Evolutionary conservation across 768 basidiomycete species (phyloP), one percentile per base, ranked within the genome.

Genomic region (Leccinum subtestaceum): DNA sequence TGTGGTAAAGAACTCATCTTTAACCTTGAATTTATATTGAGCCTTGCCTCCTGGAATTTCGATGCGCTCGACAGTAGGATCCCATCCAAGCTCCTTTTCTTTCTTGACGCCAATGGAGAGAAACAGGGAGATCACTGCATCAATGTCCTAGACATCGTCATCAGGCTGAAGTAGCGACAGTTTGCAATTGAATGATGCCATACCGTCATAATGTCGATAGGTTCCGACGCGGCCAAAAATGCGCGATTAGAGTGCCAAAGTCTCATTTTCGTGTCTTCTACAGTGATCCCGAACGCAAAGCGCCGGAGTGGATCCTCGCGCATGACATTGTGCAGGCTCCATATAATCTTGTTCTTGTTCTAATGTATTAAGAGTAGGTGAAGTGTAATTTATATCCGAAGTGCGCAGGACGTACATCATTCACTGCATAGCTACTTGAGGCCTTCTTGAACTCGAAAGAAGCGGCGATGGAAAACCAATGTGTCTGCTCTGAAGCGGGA

Each of bases 331-430:
- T 65, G 61, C 17, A 71, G 45, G 45, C 60, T 63, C 69, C 70
- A 70, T n/a, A 74, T 53, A 0, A 72, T 55, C 62, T 74, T 64
- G 4, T 1, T 3, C 46, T 57, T 34, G 19, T 61, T 61, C 65
- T 66, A 5, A 32, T n/a, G 10, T 13, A 45, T 31, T 0, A n/a
- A n/a, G 19, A 17, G 12, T 34, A 31, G 4, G 31, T 31, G 1
- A 34, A 5, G n/a, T 19, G 1, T n/a, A 21, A 45, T 6, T 27
- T 34, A 34, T n/a, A 12, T 34, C 32, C 12, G 1, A 12, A 34
- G 32, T 34, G 32, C 32, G 12, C 32, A 12, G 12, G 12, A 32
- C 31, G 10, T 32, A 25, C 25, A 6, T 25, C 25, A 25, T 6
- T 25, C 25, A 25, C 25, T 25, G 25, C 25, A 25, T 25, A 32